These are phyloP conservation scores for Exophiala sp. DNA, from an alignment of 2,329 filamentous ascomycete genomes.

Conservation along the genomic window DNA sequence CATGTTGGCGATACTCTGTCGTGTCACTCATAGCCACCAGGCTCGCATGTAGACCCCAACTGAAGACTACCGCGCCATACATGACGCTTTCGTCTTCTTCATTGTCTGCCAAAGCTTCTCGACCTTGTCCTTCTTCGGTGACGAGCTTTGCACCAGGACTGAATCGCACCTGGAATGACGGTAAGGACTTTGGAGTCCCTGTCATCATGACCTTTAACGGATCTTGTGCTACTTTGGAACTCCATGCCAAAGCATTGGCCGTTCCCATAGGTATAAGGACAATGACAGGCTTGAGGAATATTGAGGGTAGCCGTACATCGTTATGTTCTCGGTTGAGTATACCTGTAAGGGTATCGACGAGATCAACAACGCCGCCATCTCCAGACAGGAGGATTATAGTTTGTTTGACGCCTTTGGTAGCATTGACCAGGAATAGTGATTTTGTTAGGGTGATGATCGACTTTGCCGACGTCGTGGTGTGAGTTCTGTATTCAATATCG, in stretches of 20 bases:
- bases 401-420: slow-evolving; percentile 48
- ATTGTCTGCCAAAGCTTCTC: slow-evolving; percentile 19
- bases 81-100: slow-evolving; percentile 29
- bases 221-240: slow-evolving; percentile 23
- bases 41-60: slow-evolving; percentile 84
- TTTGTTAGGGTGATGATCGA: slow-evolving; percentile 64
- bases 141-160: slow-evolving; percentile 48
- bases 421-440: slow-evolving; percentile 46
- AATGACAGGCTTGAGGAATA: slow-evolving; percentile 53
- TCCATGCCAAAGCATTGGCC: slow-evolving; percentile 42
- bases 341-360: slow-evolving; percentile 64
- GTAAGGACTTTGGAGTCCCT: slow-evolving; percentile 56
- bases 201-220: slow-evolving; percentile 46
- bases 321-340: slow-evolving; percentile 27
- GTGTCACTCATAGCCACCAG: slow-evolving; percentile 92
- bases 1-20: slow-evolving; percentile 70
- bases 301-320: slow-evolving; percentile 22
- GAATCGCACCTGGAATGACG: slow-evolving; percentile 62
- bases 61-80: slow-evolving; percentile 78
- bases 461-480: slow-evolving; percentile 61
- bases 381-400: slow-evolving; percentile 78
- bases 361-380: slow-evolving; percentile 80
- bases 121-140: slow-evolving; percentile 46
- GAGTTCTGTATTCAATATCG: slow-evolving; percentile 51
- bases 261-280: slow-evolving; percentile 53